Conservation (phyloP, 192 early-diverging fungal species). For the Backusella sp. region DNA sequence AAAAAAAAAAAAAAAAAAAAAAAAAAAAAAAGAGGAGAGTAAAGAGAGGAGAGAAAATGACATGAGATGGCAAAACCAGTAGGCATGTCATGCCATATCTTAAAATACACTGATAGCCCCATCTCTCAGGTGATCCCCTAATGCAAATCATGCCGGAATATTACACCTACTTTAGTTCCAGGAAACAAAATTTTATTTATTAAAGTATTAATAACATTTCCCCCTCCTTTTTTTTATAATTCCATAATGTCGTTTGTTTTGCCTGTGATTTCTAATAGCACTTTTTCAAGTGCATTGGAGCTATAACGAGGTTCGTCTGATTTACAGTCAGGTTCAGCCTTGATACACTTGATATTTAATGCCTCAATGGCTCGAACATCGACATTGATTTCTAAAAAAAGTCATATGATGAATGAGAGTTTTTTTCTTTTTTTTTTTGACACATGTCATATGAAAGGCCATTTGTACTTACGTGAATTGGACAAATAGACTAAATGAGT, state of each 20-base stretch:
- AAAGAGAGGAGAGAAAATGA: neutral
- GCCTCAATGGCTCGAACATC: constrained; percentile 42
- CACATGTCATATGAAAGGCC: neutral
- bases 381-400: constrained; percentile 33
- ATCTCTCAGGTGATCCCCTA: no score
- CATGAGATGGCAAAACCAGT: neutral
- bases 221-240: neutral
- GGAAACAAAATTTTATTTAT: neutral
- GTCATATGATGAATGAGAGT: neutral
- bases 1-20: no score
- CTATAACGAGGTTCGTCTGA: constrained; percentile 17
- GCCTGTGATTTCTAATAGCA: constrained; percentile 6
- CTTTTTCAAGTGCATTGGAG: neutral
- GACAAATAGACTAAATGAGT: constrained; percentile 53
- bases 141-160: neutral
- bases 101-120: neutral
- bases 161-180: neutral
- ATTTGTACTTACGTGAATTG: constrained; percentile 42
- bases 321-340: constrained; percentile 1
- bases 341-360: constrained; percentile 48
- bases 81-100: neutral
- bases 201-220: neutral
- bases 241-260: neutral
- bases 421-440: neutral
- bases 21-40: no score